Evolutionary conservation across 805 yeast genomes (phyloP), one percentile per base, ranked within the genome.

Genomic region (Starmera quercuum): DNA sequence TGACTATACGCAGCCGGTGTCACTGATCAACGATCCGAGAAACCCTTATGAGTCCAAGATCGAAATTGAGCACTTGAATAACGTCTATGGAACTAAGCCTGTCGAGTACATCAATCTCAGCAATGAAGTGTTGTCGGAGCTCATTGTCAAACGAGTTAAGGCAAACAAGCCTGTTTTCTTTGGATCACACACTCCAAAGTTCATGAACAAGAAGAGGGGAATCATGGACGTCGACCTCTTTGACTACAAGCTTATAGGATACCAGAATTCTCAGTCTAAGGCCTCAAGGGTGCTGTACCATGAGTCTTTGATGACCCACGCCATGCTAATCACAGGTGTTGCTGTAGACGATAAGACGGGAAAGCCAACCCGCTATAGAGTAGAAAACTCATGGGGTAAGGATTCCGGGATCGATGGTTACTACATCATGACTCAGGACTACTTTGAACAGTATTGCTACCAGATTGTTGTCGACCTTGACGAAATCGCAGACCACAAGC

Each of bases 121-220:
- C 27, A 70, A 78, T 38, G 70, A 70, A 13, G 62, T 62, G 7
- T 61, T 85, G 36, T 73, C 85, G 29, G 49, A 66, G 21, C 66
- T 77, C 31, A 83, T 84, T 20, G 73, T 83, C 25, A 68, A 73
- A 47, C 74, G 85, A 59, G 70, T 85, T 51, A 71, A 79, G 59
- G 66, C 64, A 40, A 78, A 83, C 58, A 81, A 81, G 61, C 81
- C 94, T 0, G 84, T 86, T 6, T 86, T 85, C 64, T 86, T 85
- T 51, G 95, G 95, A 10, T 78, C 88, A 13, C 94, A 85, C 56
- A 84, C 88, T n/a, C 92, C 90, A 17, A 78, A 81, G 54, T 85
- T 66, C 59, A 71, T 69, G 70, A 74, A 78, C 54, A 67, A 44
- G 37, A 47, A 48, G 31, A 45, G 75, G 7, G 95, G 95, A 35